Base-by-base conservation (phyloP, 176 grass and related monocot genomes). In the Aegilops sharonensis region DNA sequence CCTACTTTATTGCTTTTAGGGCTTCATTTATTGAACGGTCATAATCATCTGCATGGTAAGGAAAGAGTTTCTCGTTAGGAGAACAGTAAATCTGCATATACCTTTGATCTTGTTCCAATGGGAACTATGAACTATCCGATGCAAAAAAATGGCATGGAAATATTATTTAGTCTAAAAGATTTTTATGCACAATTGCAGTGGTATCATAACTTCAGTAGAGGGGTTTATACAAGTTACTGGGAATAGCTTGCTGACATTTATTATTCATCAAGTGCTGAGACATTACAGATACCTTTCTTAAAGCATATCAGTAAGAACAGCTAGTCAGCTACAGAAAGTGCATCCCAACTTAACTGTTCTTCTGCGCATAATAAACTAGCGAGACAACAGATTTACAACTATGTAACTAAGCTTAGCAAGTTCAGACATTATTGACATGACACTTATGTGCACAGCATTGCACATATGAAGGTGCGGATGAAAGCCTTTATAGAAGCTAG, bases 1-100 rank as follows among this genome's bases (percentile, higher is more conserved):
- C 96, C 25, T 92, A 98, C 96, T 89, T 98, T 84, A 89, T 98
- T 75, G 86, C 77, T 89, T 95, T 95, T 87, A 98, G 95, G 72
- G 96, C 96, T 83, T 98, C 96, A 13, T 95, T 98, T 90, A 98
- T 98, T 87, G 93, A 98, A 45, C 90, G 93, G 2, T 98, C 96
- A 89, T 94, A 98, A 72, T 98, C 96, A 94, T 98, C 96, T 98
- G 96, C 89, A 92, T 75, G 77, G 82, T 64, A 29, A 79, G 64
- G 75, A 79, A 91, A 65, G 35, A 56, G 14, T 30, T 66, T 64
- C 40, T 3, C 18, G 54, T 88, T 72, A 88, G 64, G 69, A 63
- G 15, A 65, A 40, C 34, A 70, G 3, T 54, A 86, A 73, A 18
- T 56, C 20, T 52, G 12, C 45, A 76, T 17, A 45, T 54, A 11